Evolutionary conservation across 2,329 filamentous ascomycete species (phyloP).

Genomic region (Penicillium sp.): DNA sequence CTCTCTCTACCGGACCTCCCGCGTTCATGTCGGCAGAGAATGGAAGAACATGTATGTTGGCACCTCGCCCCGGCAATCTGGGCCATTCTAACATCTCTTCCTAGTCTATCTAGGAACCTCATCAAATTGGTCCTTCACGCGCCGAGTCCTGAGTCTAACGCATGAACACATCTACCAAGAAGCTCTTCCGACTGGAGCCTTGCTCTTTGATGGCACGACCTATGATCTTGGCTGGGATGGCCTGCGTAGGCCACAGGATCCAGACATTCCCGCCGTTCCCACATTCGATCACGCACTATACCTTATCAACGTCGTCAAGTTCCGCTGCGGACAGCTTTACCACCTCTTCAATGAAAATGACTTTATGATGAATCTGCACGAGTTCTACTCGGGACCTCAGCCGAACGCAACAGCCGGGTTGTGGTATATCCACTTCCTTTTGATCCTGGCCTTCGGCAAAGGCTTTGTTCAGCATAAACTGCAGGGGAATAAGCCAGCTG

Average conservation of each 20-base stretch:
- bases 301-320: slow-evolving; percentile 62
- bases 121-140: slow-evolving; percentile 34
- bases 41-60: slow-evolving; percentile 52
- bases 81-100: slow-evolving; percentile 28
- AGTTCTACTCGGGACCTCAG: slow-evolving; percentile 49
- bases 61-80: not conserved
- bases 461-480: slow-evolving; percentile 54
- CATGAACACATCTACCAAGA: slow-evolving; percentile 33
- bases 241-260: slow-evolving; percentile 41
- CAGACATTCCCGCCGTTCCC: slow-evolving; percentile 44
- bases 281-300: slow-evolving; percentile 60
- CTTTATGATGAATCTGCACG: slow-evolving; percentile 55
- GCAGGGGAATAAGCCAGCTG: slow-evolving; percentile 50
- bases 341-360: slow-evolving; percentile 59
- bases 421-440: slow-evolving; percentile 61
- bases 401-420: slow-evolving; percentile 41
- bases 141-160: slow-evolving; percentile 31
- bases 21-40: slow-evolving; percentile 51
- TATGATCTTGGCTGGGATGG: slow-evolving; percentile 62
- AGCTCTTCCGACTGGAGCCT: slow-evolving; percentile 49
- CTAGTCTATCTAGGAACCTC: slow-evolving; percentile 33
- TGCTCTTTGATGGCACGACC: slow-evolving; percentile 59
- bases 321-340: slow-evolving; percentile 60
- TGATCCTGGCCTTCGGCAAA: slow-evolving; percentile 63
- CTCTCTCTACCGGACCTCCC: slow-evolving; percentile 49